Percentiles rank a stretch among this genome's conserved stretches.
Conservation (phyloP, 352 stramenopile genomes). For the Phytophthora meadii region DNA sequence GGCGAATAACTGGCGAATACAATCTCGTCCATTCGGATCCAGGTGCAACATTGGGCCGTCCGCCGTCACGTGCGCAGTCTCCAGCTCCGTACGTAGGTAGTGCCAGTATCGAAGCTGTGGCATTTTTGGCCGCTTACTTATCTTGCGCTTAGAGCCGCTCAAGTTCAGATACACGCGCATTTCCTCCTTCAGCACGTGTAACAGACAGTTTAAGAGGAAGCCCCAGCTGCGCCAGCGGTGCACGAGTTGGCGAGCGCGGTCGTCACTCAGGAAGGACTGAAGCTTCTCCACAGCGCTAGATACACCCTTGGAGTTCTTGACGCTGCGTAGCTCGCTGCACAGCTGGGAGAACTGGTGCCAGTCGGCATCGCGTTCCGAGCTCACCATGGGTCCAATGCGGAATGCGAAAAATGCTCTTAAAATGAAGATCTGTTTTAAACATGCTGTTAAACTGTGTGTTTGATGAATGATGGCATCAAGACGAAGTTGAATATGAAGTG, state of each 20-base stretch:
- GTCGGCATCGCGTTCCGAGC: slow-evolving; percentile 34
- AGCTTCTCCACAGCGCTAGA: slow-evolving; percentile 37
- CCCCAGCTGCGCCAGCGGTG: slow-evolving; percentile 82
- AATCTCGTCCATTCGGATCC: slow-evolving; percentile 75
- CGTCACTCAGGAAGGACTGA: slow-evolving; percentile 60
- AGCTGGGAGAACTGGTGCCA: slow-evolving; percentile 54
- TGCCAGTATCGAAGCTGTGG: slow-evolving; percentile 62
- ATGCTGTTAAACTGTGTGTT: slow-evolving; percentile 4
- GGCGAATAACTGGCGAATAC: slow-evolving; percentile 57
- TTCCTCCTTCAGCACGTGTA: slow-evolving; percentile 60
- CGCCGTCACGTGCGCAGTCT: slow-evolving; percentile 53
- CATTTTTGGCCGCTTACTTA: slow-evolving; percentile 36
- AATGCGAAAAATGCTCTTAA: slow-evolving; percentile 4
- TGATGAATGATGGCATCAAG: background rate
- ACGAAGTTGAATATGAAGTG: slow-evolving; percentile 11
- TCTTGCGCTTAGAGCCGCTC: slow-evolving; percentile 36
- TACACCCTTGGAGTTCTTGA: slow-evolving; percentile 51
- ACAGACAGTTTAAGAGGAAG: slow-evolving; percentile 55
- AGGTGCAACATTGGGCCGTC: slow-evolving; percentile 68
- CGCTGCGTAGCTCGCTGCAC: slow-evolving; percentile 54
- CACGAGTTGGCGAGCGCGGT: slow-evolving; percentile 57
- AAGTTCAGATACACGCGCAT: slow-evolving; percentile 46
- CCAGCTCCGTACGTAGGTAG: slow-evolving; percentile 70
- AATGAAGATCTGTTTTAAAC: background rate
- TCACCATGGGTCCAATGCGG: background rate